Evolutionary conservation across 176 grass and related monocot species (phyloP), one percentile per base, ranked within the genome.

Genomic region (Otatea glauca): DNA sequence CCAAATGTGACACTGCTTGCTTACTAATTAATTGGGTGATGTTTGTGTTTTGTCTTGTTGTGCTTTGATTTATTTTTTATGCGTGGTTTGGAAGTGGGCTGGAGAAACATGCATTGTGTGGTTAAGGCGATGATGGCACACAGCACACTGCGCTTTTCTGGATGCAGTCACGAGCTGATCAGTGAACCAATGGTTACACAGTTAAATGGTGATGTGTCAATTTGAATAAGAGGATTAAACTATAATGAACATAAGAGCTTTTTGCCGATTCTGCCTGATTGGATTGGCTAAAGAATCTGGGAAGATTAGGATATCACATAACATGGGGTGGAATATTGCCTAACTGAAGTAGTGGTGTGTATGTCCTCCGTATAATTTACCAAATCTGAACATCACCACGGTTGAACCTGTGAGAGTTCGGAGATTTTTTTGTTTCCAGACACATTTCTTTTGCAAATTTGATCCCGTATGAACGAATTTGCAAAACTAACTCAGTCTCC

Each of bases 171-270:
- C 70, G 34, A 10, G 41, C 10, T 23, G 37, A 44, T 60, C 65
- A 18, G 54, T 50, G 14, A 86, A 62, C 27, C 15, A 71, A 67
- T 72, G 44, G 39, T 49, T 74, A 44, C 68, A 42, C 68, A 42
- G 68, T 80, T 65, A 43, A 53, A 6, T 15, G 29, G 21, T 72
- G 75, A 86, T 78, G 65, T 51, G 64, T 77, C 6, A 29, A 67
- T 72, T 62, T 39, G 29, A 43, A 74, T 53, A n/a, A 56, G 25
- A 42, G 5, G 29, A 71, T 79, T 45, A 34, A 48, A 59, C 8
- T 63, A 63, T 29, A 72, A n/a, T 53, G 12, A 68, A 43, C 18
- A 63, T 12, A 11, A 25, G 17, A 18, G 10, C 42, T 24, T 85
- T 85, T 50, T 62, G 41, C 54, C 61, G 66, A 51, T 79, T 35